These are phyloP conservation scores for Myxozyma monticola DNA, from an alignment of 805 yeast species.

Conservation along the genomic window DNA sequence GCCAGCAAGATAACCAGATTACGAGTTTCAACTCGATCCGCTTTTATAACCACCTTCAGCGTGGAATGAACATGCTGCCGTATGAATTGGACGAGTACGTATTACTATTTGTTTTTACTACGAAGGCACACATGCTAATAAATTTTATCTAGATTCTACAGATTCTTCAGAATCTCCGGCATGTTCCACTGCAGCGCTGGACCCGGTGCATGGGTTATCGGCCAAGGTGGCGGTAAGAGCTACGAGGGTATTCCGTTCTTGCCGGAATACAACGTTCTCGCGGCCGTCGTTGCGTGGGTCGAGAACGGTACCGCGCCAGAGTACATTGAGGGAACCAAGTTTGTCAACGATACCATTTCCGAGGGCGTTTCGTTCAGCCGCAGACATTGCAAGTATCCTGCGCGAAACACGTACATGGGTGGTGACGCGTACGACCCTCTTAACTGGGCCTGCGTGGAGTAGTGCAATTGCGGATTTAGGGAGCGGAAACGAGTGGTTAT, in stretches of 20 bases:
- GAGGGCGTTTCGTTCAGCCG: slow-evolving; percentile 5
- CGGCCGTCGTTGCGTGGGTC: slow-evolving; percentile 12
- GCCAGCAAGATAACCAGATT: slow-evolving; percentile 11
- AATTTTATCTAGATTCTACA: neutral
- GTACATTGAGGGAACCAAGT: slow-evolving; percentile 4
- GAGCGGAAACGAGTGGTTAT: too few species aligned
- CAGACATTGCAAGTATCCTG: slow-evolving; percentile 5
- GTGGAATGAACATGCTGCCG: slow-evolving; percentile 3
- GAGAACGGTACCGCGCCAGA: slow-evolving; percentile 13
- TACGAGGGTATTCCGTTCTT: slow-evolving; percentile 3
- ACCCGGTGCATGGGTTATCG: slow-evolving; percentile 11
- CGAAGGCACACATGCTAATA: neutral
- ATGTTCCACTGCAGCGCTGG: slow-evolving; percentile 13
- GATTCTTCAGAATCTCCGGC: slow-evolving; percentile 8
- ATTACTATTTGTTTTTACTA: neutral
- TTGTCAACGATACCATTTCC: slow-evolving; percentile 1
- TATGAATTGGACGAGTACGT: slow-evolving; percentile 5
- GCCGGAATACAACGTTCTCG: slow-evolving; percentile 6
- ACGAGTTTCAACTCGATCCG: slow-evolving; percentile 7
- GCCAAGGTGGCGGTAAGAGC: slow-evolving; percentile 5
- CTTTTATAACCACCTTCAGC: slow-evolving; percentile 5
- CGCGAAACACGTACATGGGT: slow-evolving; percentile 3
- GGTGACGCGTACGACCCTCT: slow-evolving; percentile 2
- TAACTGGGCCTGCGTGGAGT: slow-evolving; percentile 1
- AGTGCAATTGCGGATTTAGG: too few species aligned